phyloP scores from a whole-genome alignment of 75 land plant genomes.

The Adiantum capillusveneris region DNA sequence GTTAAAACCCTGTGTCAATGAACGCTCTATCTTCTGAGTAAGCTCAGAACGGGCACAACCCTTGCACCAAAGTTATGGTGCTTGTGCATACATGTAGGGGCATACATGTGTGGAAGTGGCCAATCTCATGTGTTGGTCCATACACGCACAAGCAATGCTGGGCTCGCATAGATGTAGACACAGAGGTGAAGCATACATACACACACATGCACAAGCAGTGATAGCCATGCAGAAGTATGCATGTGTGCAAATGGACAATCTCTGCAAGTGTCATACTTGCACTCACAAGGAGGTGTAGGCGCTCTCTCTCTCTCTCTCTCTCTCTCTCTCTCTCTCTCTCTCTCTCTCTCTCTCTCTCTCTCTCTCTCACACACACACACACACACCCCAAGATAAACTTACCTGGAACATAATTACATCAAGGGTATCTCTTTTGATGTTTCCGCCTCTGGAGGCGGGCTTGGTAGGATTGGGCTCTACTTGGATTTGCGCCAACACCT shows the following conservation, averaged over 20 bases:
- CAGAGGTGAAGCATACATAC: not conserved
- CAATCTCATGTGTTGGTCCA: too few relatives aligned
- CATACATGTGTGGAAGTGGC: too few relatives aligned
- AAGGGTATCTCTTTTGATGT: constrained; percentile 30
- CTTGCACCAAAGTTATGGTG: not conserved
- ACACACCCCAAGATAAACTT: not conserved
- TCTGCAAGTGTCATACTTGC: too few relatives aligned
- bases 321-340: too few relatives aligned
- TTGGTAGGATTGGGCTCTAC: not conserved
- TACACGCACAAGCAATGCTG: too few relatives aligned
- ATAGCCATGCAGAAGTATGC: too few relatives aligned
- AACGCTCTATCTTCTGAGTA: too few relatives aligned
- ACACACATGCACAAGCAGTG: too few relatives aligned
- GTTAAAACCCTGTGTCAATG: constrained; percentile 69
- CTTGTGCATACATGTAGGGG: too few relatives aligned
- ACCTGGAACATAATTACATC: constrained; percentile 36
- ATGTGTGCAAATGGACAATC: too few relatives aligned
- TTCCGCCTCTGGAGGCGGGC: constrained; percentile 17
- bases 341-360: not conserved
- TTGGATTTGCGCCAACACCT: not conserved
- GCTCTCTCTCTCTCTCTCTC: too few relatives aligned
- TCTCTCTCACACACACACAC: not conserved
- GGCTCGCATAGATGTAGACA: not conserved
- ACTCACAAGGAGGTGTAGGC: too few relatives aligned
- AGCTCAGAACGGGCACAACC: not conserved